Base-by-base conservation (phyloP, 2,329 filamentous ascomycete species). In the Epichloe sylvatica region DNA sequence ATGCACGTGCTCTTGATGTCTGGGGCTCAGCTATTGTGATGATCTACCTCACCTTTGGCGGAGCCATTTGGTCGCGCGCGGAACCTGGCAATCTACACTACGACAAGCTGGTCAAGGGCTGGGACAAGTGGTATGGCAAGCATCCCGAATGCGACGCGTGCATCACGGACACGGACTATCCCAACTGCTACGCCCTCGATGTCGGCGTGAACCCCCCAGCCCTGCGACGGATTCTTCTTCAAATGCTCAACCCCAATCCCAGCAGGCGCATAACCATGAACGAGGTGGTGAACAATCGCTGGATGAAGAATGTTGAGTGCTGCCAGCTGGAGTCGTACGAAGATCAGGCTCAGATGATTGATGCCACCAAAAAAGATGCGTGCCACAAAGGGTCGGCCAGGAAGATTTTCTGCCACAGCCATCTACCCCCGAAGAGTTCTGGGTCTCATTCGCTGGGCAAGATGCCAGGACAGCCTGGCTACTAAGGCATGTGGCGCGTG, bases 21-120 rank as follows among this genome's bases (percentile, higher is more conserved):
- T 95, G 89, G 89, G 84, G 84, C 49, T 84, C 84, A 46, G 89
- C 83, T 23, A 82, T 94, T 51, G 83, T 92, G 55, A 91, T 87
- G 75, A 70, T 94, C 51, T 82, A 84, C 54, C 77, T 94, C 55
- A 78, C 78, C 38, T 85, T 84, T 59, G 77, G 79, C 41, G 85
- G 80, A 21, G 81, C 78, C 43, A 77, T 90, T 7, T 94, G 88
- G 89, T 72, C 77, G 46, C 78, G 79, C 54, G 86, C 86, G 1
- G 77, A 79, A 51, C 64, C 48, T 57, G 74, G 62, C 50, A 70
- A 75, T 53, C 60, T 62, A n/a, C 75, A 78, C 55, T 92, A 87
- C 67, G 74, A 77, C 47, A 70, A 75, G 36, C 79, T 88, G 53
- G 71, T 80, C 47, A 66, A 70, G 35, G 83, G 79, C 12, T 94